phyloP scores from a whole-genome alignment of 768 basidiomycete genomes.

The Pulveroboletus sp. region DNA sequence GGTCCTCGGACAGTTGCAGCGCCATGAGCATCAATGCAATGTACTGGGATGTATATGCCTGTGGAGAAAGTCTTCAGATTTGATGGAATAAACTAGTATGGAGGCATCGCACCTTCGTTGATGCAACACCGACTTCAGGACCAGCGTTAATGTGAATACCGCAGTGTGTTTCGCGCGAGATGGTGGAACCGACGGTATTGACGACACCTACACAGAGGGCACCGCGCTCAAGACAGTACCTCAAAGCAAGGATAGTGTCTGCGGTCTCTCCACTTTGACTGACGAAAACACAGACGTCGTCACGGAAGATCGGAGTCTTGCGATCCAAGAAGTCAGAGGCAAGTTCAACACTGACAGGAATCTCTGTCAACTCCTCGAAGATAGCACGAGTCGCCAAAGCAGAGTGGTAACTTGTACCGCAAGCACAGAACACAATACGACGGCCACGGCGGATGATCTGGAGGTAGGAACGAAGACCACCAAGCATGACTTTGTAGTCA shows the following conservation, averaged over 20 bases:
- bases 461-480: constrained; percentile 92
- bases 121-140: constrained; percentile 98
- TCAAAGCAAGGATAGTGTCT: constrained; percentile 92
- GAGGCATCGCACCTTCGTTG: constrained; percentile 68
- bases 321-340: constrained; percentile 98
- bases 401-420: constrained; percentile 97
- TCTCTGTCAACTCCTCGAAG: constrained; percentile 98
- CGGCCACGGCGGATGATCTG: constrained; percentile 93
- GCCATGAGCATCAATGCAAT: constrained; percentile 98
- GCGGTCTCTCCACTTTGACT: constrained; percentile 99
- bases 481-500: constrained; percentile 83
- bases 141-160: constrained; percentile 99
- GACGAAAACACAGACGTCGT: constrained; percentile 94
- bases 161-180: constrained; percentile 97
- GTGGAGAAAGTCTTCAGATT: constrained; percentile 1
- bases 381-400: constrained; percentile 94
- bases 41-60: constrained; percentile 99
- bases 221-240: constrained; percentile 95
- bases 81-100: background rate
- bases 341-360: constrained; percentile 94
- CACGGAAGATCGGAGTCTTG: constrained; percentile 98
- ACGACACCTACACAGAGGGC: constrained; percentile 97
- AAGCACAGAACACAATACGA: constrained; percentile 95
- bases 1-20: constrained; percentile 96
- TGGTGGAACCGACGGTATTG: constrained; percentile 96